phyloP scores from a whole-genome alignment of 768 basidiomycete species.

The Xerocomellus chrysenteron region DNA sequence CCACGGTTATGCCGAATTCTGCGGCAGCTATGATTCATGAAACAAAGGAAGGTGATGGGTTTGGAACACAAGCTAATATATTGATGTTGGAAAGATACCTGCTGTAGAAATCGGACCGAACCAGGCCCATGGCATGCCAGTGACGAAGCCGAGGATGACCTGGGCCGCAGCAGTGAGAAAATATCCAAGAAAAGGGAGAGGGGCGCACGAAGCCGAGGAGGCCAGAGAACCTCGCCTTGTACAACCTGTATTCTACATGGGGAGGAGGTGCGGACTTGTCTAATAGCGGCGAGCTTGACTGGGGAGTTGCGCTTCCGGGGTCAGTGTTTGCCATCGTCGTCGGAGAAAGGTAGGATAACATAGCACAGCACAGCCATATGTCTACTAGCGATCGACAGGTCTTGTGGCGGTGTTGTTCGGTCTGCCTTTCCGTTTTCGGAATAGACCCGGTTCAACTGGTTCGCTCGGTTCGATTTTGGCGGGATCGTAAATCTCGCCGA shows the following conservation, averaged over 20 bases:
- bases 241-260: slow-evolving; percentile 51
- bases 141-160: slow-evolving; percentile 61
- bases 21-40: slow-evolving; percentile 42
- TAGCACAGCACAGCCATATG: not conserved
- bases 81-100: slow-evolving; percentile 38
- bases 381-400: not conserved
- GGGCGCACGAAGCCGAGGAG: slow-evolving; percentile 53
- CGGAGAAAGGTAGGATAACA: too few species aligned
- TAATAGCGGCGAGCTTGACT: not conserved
- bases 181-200: not conserved
- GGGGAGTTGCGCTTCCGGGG: too few species aligned
- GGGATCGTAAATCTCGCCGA: slow-evolving; percentile 84
- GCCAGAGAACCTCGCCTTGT: slow-evolving; percentile 68
- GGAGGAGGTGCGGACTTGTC: not conserved
- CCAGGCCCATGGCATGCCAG: slow-evolving; percentile 75
- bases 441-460: slow-evolving; percentile 12
- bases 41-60: not conserved
- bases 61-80: not conserved
- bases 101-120: slow-evolving; percentile 80
- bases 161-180: slow-evolving; percentile 21
- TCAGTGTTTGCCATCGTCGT: not conserved
- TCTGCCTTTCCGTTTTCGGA: slow-evolving; percentile 21
- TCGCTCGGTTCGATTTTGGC: slow-evolving; percentile 33
- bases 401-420: not conserved
- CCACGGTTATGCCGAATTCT: slow-evolving; percentile 67